These are phyloP conservation scores for Kalmanozyma brasiliensis DNA, from an alignment of 1,284 basidiomycete species.

Conservation along the genomic window DNA sequence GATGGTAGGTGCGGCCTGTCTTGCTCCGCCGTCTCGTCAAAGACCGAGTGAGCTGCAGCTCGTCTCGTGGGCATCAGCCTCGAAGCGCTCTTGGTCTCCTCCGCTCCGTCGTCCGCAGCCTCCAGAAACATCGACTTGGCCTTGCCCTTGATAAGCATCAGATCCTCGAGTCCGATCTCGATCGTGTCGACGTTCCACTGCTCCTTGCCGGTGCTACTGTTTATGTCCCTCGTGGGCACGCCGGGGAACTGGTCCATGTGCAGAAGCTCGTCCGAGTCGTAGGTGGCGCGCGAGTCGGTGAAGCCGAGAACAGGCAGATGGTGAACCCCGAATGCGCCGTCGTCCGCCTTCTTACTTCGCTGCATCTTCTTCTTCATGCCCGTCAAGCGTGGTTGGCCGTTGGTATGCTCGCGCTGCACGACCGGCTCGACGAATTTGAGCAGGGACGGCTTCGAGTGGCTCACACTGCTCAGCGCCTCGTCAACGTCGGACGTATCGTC, in stretches of 20 bases:
- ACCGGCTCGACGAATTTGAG: constrained; percentile 49
- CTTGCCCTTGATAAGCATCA: constrained; percentile 30
- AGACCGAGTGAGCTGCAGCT: constrained; percentile 23
- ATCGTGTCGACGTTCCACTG: constrained; percentile 47
- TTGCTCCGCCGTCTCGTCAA: constrained; percentile 32
- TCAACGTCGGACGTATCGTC: constrained; percentile 46
- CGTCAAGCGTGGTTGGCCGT: constrained; percentile 23
- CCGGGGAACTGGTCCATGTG: constrained; percentile 26
- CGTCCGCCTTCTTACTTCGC: constrained; percentile 7
- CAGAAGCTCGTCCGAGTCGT: constrained; percentile 7
- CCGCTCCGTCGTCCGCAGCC: constrained; percentile 1
- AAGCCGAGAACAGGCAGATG: constrained; percentile 36
- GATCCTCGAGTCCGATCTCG: constrained; percentile 39
- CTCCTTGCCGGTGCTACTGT: constrained; percentile 9
- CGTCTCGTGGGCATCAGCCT: constrained; percentile 3
- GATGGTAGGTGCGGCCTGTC: constrained; percentile 2
- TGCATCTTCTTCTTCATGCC: constrained; percentile 48
- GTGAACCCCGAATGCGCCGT: constrained; percentile 14
- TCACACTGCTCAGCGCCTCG: constrained; percentile 4
- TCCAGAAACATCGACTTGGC: background rate
- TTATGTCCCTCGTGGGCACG: constrained; percentile 18
- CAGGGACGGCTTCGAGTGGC: constrained; percentile 19
- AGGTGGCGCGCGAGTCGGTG: constrained; percentile 9
- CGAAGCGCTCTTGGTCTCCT: background rate
- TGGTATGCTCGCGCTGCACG: constrained; percentile 20